phyloP scores from a whole-genome alignment of 768 basidiomycete species.

The Phlebiopsis gigantea region DNA sequence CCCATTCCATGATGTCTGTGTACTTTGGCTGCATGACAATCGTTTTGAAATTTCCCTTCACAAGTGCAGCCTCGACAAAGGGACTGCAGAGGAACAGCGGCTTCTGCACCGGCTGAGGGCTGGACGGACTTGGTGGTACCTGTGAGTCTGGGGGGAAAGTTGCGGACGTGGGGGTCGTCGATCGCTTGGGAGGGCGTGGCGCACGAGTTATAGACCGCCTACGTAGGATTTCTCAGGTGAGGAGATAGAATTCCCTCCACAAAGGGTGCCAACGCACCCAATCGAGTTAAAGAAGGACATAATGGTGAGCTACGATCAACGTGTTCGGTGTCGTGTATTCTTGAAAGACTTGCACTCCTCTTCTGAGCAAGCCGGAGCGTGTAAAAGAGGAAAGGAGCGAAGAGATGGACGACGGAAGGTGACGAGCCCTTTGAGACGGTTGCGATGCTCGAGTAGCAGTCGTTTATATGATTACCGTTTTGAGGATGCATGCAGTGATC shows the following conservation, averaged over 20 bases:
- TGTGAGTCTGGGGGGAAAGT: conserved; percentile 1
- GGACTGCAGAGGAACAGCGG: conserved; percentile 90
- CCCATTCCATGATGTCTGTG: conserved; percentile 95
- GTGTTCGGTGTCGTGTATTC: background rate
- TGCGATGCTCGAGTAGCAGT: conserved; percentile 2
- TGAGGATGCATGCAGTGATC: background rate
- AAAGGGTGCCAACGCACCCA: conserved; percentile 41
- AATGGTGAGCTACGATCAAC: background rate
- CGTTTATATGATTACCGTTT: conserved; percentile 3
- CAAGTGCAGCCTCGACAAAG: conserved; percentile 91
- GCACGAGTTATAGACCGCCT: conserved; percentile 75
- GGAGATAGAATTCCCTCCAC: background rate
- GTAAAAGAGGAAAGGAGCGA: background rate
- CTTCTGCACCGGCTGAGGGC: conserved; percentile 35
- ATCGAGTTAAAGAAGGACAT: conserved; percentile 87
- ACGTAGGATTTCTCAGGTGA: conserved; percentile 7
- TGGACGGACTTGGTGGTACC: conserved; percentile 33
- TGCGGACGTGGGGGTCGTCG: conserved; percentile 70
- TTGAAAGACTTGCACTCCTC: background rate
- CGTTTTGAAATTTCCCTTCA: conserved; percentile 98
- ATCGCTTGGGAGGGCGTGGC: conserved; percentile 65
- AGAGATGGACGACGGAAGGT: background rate
- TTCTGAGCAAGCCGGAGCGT: background rate
- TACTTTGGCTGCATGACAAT: conserved; percentile 96
- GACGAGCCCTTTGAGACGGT: conserved; percentile 1